Evolutionary conservation across 108 stramenopile genomes (phyloP), one percentile per base, ranked within the genome.

Genomic region (Aureococcus anophagefferens): DNA sequence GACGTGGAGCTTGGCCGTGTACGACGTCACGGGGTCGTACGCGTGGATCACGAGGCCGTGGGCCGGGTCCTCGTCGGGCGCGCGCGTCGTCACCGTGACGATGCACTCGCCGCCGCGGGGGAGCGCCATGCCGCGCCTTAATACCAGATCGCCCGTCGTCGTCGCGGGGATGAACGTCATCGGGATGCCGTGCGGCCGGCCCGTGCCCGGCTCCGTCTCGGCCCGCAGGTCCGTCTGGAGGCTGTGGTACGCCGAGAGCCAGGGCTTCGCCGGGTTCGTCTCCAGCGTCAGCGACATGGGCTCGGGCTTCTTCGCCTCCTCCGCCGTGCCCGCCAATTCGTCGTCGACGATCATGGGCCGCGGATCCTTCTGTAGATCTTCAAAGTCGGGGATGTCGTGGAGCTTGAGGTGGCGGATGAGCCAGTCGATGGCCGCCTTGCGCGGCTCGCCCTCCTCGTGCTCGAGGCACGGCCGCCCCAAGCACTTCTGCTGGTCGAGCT

Each of bases 381-480:
- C 51, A 11, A 28, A 11, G 17, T 3, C 4, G 51, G 51, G 51
- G 51, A 59, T 11, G 51, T 59, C 25, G 33, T 34, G 15, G 36
- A 71, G 63, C 21, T 37, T 25, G 34, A 71, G 15, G 63, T 62
- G 63, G 62, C 46, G 62, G 63, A 63, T 7, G 11, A 71, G 28
- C 28, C 45, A 63, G 62, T 62, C 63, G 14, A 71, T 21, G 34
- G 70, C 70, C 33, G 70, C 35, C 35, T 64, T 28, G 33, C 62
- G 62, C 32, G 70, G 70, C 70, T 71, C 70, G 30, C 70, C 70
- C 70, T 62, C 35, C 28, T 32, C 40, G 63, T 71, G 63, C 25
- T 16, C 35, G 34, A 71, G 37, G 35, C 33, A 33, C 33, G 62
- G 51, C 35, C 70, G 62, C 4, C 70, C 70, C 70, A 71, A 9